Percentiles rank a stretch among this genome's conserved stretches.
Conservation (phyloP, 1,284 basidiomycete genomes). For the Rhodotorula sp. region DNA sequence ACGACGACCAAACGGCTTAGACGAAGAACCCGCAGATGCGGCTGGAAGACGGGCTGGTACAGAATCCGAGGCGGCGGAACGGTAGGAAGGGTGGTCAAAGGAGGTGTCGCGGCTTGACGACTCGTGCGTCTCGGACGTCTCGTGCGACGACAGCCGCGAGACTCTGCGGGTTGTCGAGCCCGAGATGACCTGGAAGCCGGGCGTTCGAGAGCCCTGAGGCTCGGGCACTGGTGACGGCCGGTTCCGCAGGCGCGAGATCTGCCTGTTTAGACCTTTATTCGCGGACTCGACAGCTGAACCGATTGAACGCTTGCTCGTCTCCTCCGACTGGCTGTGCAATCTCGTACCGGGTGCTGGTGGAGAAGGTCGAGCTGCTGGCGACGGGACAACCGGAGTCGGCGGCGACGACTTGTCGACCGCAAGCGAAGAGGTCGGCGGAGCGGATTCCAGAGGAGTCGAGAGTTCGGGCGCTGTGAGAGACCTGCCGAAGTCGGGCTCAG, state of each 20-base stretch:
- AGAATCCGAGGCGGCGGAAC: background rate
- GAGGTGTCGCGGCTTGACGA: background rate
- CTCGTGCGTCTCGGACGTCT: conserved; percentile 9
- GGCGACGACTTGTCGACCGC: conserved; percentile 36
- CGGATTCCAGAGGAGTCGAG: too few relatives aligned
- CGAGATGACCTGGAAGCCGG: conserved; percentile 35
- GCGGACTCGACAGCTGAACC: background rate
- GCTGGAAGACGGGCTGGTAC: background rate
- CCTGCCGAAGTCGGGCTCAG: background rate
- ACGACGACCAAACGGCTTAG: conserved; percentile 18
- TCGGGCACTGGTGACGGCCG: background rate
- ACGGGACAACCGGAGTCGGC: conserved; percentile 18
- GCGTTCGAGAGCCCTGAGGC: background rate
- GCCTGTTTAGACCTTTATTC: background rate
- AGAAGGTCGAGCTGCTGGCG: background rate
- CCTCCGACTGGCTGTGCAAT: background rate
- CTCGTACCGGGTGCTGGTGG: background rate
- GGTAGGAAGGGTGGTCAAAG: conserved; percentile 2
- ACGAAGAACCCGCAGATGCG: background rate
- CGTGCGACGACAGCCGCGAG: conserved; percentile 8
- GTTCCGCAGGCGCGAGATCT: conserved; percentile 14
- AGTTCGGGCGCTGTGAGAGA: background rate
- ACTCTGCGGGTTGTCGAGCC: conserved; percentile 24
- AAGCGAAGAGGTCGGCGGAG: background rate
- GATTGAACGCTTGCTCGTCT: background rate